phyloP scores from a whole-genome alignment of 768 basidiomycete genomes.

The Vishniacozyma victoriae region DNA sequence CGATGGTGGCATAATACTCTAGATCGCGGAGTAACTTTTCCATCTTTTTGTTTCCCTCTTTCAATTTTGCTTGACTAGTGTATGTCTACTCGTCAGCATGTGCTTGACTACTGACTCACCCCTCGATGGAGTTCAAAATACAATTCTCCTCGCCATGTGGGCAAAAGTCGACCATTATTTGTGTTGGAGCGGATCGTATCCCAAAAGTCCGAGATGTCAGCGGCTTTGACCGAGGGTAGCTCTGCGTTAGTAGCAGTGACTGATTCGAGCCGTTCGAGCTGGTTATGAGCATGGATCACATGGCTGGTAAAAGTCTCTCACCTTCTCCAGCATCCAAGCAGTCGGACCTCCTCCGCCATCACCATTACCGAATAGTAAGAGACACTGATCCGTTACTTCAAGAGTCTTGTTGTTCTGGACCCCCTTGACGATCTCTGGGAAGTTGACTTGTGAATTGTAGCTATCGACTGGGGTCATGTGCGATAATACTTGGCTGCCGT shows the following conservation, averaged over 20 bases:
- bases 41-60: constrained; percentile 87
- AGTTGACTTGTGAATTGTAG: constrained; percentile 82
- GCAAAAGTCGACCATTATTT: constrained; percentile 62
- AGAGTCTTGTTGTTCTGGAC: constrained; percentile 8
- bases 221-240: constrained; percentile 83
- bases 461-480: constrained; percentile 95
- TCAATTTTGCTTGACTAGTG: constrained; percentile 91
- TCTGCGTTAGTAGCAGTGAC: constrained; percentile 45
- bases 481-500: constrained; percentile 84
- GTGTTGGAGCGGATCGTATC: constrained; percentile 60
- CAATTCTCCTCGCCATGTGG: constrained; percentile 83
- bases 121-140: constrained; percentile 68
- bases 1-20: constrained; percentile 78
- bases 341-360: constrained; percentile 61
- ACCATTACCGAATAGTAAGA: constrained; percentile 91
- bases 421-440: constrained; percentile 53
- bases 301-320: constrained; percentile 53
- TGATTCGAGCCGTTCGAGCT: neutral
- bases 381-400: constrained; percentile 51
- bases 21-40: constrained; percentile 78
- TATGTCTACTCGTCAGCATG: constrained; percentile 55
- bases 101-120: constrained; percentile 8
- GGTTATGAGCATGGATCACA: neutral
- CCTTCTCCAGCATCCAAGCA: constrained; percentile 79
- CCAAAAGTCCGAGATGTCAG: constrained; percentile 80